These are phyloP conservation scores for Ogataea nakhonphanomensis DNA, from an alignment of 805 yeast genomes.

Conservation along the genomic window DNA sequence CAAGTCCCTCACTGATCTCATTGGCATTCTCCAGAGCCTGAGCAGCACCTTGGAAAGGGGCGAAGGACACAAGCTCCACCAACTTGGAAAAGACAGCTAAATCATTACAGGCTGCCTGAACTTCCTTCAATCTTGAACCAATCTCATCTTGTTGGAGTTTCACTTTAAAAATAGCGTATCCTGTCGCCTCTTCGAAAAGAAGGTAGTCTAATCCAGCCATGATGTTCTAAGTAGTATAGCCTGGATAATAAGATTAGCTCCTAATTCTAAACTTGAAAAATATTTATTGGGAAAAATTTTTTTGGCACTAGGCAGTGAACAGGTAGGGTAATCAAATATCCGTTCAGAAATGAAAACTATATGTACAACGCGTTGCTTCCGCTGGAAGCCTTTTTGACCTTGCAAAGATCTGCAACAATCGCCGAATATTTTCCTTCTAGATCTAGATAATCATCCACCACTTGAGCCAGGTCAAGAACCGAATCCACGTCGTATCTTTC, in stretches of 20 bases:
- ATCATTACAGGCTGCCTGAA: slow-evolving; percentile 85
- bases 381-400: slow-evolving; percentile 17
- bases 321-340: slow-evolving; percentile 10
- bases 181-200: slow-evolving; percentile 97
- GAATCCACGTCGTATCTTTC: slow-evolving; percentile 42
- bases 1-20: slow-evolving; percentile 95
- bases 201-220: slow-evolving; percentile 84
- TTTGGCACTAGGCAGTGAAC: slow-evolving; percentile 8
- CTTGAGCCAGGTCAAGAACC: slow-evolving; percentile 34
- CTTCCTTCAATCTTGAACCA: slow-evolving; percentile 89
- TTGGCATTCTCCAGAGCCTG: slow-evolving; percentile 98
- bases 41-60: slow-evolving; percentile 99
- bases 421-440: slow-evolving; percentile 7
- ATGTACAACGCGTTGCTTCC: slow-evolving; percentile 21
- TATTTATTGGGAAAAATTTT: slow-evolving; percentile 11
- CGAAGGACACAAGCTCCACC: slow-evolving; percentile 90
- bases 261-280: slow-evolving; percentile 8
- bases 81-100: slow-evolving; percentile 85
- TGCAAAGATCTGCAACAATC: slow-evolving; percentile 10
- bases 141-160: slow-evolving; percentile 90
- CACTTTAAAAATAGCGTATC: slow-evolving; percentile 95
- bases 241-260: slow-evolving; percentile 4
- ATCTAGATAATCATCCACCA: slow-evolving; percentile 16
- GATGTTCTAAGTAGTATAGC: slow-evolving; percentile 4
- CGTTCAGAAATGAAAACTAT: slow-evolving; percentile 1